Evolutionary conservation across 2,329 filamentous ascomycete species (phyloP).

Genomic region (Curvularia sp.): DNA sequence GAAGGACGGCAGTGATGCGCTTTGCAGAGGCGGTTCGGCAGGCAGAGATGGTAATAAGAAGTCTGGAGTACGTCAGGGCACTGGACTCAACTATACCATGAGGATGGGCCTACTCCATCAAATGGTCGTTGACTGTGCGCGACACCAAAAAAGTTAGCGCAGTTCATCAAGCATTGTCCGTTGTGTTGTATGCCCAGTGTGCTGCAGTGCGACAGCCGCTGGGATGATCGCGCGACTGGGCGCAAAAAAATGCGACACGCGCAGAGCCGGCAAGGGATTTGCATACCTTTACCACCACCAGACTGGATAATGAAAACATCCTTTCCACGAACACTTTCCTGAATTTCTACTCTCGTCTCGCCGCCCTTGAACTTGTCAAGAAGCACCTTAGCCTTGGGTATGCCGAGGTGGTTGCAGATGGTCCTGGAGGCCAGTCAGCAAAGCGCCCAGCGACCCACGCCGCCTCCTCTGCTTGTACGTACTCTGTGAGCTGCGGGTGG

Average conservation of each 20-base stretch:
- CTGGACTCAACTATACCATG: slow-evolving; percentile 32
- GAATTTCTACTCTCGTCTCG: slow-evolving; percentile 93
- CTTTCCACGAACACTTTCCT: slow-evolving; percentile 95
- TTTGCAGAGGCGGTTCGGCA: slow-evolving; percentile 94
- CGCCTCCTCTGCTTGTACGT: slow-evolving; percentile 17
- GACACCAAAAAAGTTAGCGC: slow-evolving; percentile 26
- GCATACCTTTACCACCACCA: slow-evolving; percentile 72
- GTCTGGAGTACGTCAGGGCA: slow-evolving; percentile 49
- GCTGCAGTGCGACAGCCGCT: slow-evolving; percentile 10
- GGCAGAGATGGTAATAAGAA: slow-evolving; percentile 97
- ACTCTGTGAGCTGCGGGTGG: slow-evolving; percentile 83
- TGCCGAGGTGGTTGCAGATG: slow-evolving; percentile 86
- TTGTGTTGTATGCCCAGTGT: neutral
- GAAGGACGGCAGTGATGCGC: slow-evolving; percentile 90
- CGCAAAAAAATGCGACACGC: slow-evolving; percentile 7
- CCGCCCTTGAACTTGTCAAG: slow-evolving; percentile 93
- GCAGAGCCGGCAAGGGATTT: neutral
- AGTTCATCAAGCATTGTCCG: slow-evolving; percentile 9
- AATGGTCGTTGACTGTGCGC: slow-evolving; percentile 81
- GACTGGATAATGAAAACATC: slow-evolving; percentile 98
- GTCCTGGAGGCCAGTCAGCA: slow-evolving; percentile 50
- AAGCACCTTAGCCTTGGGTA: slow-evolving; percentile 83
- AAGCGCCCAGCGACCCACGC: neutral
- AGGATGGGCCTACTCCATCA: slow-evolving; percentile 71
- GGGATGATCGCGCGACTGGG: neutral